These are phyloP conservation scores for Draba incana DNA, from an alignment of 345 rosid species.

Conservation along the genomic window DNA sequence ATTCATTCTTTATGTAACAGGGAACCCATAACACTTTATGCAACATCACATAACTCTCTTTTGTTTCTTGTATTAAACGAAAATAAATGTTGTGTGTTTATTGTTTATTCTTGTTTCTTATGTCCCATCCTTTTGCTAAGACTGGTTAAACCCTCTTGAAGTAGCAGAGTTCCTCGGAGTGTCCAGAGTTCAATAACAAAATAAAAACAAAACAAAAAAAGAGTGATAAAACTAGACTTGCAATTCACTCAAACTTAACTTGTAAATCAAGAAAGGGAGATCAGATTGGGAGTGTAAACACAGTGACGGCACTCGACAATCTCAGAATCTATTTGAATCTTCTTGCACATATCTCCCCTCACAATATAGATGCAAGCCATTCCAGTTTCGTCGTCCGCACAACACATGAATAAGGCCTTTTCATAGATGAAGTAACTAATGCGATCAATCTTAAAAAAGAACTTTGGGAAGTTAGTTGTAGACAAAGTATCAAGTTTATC, in stretches of 20 bases:
- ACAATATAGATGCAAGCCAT: conserved; percentile 10
- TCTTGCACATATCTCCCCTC: conserved; percentile 12
- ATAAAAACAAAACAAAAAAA: no score
- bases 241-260: background rate
- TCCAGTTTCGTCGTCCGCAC: background rate
- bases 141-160: no score
- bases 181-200: no score
- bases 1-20: no score
- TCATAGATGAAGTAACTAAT: conserved; percentile 21
- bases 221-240: background rate
- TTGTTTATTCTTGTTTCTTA: no score
- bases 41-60: no score
- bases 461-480: background rate
- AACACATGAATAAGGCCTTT: conserved; percentile 16
- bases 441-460: fast-evolving
- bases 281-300: conserved; percentile 26
- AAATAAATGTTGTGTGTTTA: no score
- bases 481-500: conserved; percentile 10
- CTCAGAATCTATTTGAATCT: background rate
- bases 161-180: no score
- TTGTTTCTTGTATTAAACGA: no score
- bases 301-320: background rate
- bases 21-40: no score
- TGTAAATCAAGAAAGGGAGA: background rate
- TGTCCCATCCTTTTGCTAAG: no score